phyloP scores from a whole-genome alignment of 2,329 filamentous ascomycete species.

The Graphiopsis chlorocephala region DNA sequence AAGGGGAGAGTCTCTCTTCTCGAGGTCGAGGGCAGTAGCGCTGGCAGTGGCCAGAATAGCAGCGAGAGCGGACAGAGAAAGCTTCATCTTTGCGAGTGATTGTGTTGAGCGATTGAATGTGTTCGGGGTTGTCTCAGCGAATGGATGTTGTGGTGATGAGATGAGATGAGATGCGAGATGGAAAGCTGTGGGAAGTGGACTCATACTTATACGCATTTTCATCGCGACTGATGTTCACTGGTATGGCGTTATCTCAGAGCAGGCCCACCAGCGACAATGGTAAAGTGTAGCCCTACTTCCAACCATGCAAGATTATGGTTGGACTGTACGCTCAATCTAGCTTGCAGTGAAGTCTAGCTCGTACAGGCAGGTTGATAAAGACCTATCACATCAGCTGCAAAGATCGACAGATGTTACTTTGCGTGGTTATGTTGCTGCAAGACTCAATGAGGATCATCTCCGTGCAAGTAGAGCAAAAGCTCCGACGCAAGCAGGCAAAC shows the following conservation, averaged over 20 bases:
- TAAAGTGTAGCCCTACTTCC: neutral
- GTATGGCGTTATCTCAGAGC: neutral
- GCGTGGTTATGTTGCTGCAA: neutral
- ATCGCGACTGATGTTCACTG: neutral
- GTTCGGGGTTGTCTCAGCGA: neutral
- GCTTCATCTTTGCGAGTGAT: constrained; percentile 7
- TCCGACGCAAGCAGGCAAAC: neutral
- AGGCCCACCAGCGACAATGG: neutral
- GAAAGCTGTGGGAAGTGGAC: neutral
- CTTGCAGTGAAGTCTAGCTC: constrained; percentile 6
- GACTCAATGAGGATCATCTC: neutral
- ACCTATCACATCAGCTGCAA: neutral
- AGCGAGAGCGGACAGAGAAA: constrained; percentile 12
- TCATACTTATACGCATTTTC: constrained; percentile 3
- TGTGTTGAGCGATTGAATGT: neutral
- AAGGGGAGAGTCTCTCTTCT: constrained; percentile 25
- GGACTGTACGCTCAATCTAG: neutral
- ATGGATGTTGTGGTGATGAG: neutral
- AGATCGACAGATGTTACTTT: constrained; percentile 1
- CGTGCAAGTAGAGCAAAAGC: neutral
- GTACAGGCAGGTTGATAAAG: neutral
- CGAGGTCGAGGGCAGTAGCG: constrained; percentile 23
- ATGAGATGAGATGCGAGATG: neutral
- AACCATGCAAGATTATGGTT: neutral
- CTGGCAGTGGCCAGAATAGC: constrained; percentile 19